Base-by-base conservation (phyloP, 495 filamentous ascomycete genomes). In the Daldinia bambusicola region DNA sequence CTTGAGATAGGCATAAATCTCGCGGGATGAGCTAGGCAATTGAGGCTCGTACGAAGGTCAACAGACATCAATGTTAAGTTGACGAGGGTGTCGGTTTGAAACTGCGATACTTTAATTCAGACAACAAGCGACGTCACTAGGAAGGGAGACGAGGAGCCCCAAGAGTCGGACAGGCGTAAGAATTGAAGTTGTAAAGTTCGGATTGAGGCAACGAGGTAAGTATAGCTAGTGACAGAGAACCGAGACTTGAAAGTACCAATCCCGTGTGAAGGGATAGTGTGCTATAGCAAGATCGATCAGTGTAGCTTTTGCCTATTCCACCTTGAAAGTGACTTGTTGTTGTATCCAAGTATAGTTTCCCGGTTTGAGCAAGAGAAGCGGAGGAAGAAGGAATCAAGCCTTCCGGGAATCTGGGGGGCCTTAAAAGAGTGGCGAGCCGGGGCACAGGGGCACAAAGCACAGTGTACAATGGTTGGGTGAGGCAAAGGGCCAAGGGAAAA, bases 1-100 rank as follows among this genome's bases (percentile, higher is more conserved):
- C 89, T 91, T 80, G 89, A 90, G 75, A 91, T 84, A 79, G 87
- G 83, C 85, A 88, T 86, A 81, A 90, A 88, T 81, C 90, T 87
- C 79, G 87, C 87, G 58, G 89, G 89, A 79, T 89, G 88, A 71
- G 89, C 86, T 77, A 91, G 82, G 75, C 89, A 91, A 67, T 89
- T 85, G 75, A 89, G 85, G 76, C 87, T 86, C 80, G 88, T 84
- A 76, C 89, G 89, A 76, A 88, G 81, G 81, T 90, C 88, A 89
- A 89, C 88, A 88, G 90, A 92, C 90, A 92, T 92, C 89, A 90
- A 92, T 86, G 58, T 81, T 58, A 79, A 67, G 65, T 77, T 80
- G 79, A 37, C 52, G 63, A 53, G 60, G 66, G 71, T 71, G 37
- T 37, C 63, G 64, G 61, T 74, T 66, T 72, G 70, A 71, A 70